Evolutionary conservation across 140 eudicot species (phyloP).

Genomic region (Anethum foeniculum): DNA sequence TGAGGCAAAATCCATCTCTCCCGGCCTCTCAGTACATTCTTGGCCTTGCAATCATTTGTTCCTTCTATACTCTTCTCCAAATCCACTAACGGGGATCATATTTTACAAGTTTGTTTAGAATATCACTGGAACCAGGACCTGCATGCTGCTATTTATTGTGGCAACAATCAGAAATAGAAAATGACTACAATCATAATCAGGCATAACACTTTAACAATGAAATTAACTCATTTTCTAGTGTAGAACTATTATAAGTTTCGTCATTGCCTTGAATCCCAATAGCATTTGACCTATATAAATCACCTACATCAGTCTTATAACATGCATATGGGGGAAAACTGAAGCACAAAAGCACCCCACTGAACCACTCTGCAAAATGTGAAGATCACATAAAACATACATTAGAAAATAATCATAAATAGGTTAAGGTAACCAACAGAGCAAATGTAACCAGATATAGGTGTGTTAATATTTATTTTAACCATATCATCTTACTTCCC

Average conservation of each 20-base stretch:
- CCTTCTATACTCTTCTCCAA: slow-evolving; percentile 4
- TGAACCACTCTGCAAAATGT: slow-evolving; percentile 68
- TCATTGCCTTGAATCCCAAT: slow-evolving; percentile 14
- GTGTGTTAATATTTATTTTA: too few species aligned
- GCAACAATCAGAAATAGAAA: background rate
- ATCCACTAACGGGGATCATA: background rate
- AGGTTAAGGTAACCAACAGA: too few species aligned
- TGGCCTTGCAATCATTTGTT: background rate
- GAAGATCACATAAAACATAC: background rate
- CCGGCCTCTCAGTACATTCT: background rate
- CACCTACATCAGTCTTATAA: slow-evolving; percentile 9
- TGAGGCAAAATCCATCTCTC: too few species aligned
- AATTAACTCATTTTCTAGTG: slow-evolving; percentile 20
- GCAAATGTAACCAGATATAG: too few species aligned
- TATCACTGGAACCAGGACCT: background rate
- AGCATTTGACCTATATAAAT: slow-evolving; percentile 18
- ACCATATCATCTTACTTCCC: too few species aligned
- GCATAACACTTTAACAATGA: slow-evolving; percentile 15
- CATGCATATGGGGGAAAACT: slow-evolving; percentile 38
- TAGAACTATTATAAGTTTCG: slow-evolving; percentile 17
- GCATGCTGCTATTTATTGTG: background rate
- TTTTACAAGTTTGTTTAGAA: background rate
- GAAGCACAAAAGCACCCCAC: slow-evolving; percentile 94
- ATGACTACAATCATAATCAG: slow-evolving; percentile 17
- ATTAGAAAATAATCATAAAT: too few species aligned